Evolutionary conservation across 75 land plant species (phyloP).

Genomic region (Sequoiadendron giganteum): DNA sequence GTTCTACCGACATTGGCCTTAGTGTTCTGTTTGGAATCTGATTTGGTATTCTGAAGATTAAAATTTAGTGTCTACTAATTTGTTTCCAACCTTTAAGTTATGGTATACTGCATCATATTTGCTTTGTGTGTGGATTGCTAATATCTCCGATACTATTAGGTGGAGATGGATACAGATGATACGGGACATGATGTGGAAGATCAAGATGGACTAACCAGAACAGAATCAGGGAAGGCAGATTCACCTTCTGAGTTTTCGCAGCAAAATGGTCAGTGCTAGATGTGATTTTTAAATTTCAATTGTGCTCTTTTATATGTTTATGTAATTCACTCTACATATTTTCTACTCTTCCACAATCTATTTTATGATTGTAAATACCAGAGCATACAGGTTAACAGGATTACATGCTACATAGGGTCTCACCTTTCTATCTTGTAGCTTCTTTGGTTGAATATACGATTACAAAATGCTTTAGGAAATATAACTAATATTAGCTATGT

Average conservation of each 20-base stretch:
- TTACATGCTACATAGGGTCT: not conserved
- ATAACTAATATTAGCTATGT: not conserved
- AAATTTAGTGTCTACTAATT: not conserved
- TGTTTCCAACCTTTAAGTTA: not conserved
- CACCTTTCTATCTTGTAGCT: not conserved
- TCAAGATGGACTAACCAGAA: not conserved
- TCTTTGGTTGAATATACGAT: not conserved
- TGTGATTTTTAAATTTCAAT: not conserved
- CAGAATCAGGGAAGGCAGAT: not conserved
- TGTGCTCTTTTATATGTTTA: not conserved
- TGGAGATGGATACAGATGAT: constrained; percentile 54
- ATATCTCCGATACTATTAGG: constrained; percentile 11
- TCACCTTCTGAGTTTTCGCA: constrained; percentile 5
- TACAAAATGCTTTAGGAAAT: not conserved
- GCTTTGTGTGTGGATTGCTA: not conserved
- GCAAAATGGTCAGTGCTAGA: constrained; percentile 5
- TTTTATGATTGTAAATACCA: not conserved
- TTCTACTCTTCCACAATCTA: not conserved
- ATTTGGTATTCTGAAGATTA: not conserved
- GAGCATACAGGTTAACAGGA: not conserved
- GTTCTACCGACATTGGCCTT: not conserved
- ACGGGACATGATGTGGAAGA: constrained; percentile 18
- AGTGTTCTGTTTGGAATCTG: not conserved
- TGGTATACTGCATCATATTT: not conserved
- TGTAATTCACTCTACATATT: not conserved